These are phyloP conservation scores for Silene coronaria DNA, from an alignment of 179 eudicot species.

Conservation along the genomic window DNA sequence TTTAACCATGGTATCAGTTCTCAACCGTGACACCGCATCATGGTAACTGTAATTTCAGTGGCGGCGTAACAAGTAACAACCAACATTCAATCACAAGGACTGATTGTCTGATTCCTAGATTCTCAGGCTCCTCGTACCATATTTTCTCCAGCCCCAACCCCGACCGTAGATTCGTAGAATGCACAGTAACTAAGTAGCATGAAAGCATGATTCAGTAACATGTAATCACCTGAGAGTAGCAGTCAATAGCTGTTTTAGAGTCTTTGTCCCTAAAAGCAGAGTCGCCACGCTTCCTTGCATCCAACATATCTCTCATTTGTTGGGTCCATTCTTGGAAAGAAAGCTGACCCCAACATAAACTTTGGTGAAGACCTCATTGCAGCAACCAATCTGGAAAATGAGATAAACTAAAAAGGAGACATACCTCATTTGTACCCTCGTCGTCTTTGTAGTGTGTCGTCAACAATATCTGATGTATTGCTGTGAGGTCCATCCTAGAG, in stretches of 20 bases:
- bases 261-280: slow-evolving; percentile 88
- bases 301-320: slow-evolving; percentile 95
- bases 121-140: too few relatives aligned
- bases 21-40: too few relatives aligned
- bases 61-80: too few relatives aligned
- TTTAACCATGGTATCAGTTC: too few relatives aligned
- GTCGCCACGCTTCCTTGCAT: slow-evolving; percentile 93
- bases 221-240: slow-evolving; percentile 84
- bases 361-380: neutral
- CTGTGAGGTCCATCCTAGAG: slow-evolving; percentile 85
- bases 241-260: slow-evolving; percentile 78
- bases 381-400: neutral
- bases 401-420: neutral
- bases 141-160: too few relatives aligned
- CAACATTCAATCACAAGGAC: too few relatives aligned
- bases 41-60: too few relatives aligned
- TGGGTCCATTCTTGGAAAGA: slow-evolving; percentile 99
- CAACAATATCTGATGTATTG: slow-evolving; percentile 83
- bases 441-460: slow-evolving; percentile 84
- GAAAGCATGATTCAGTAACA: slow-evolving; percentile 2
- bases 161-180: neutral
- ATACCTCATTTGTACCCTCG: slow-evolving; percentile 91
- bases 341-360: slow-evolving; percentile 40
- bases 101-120: too few relatives aligned
- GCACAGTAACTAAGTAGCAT: slow-evolving; percentile 1